phyloP scores from a whole-genome alignment of 345 rosid genomes.

The Citropsis articulata region DNA sequence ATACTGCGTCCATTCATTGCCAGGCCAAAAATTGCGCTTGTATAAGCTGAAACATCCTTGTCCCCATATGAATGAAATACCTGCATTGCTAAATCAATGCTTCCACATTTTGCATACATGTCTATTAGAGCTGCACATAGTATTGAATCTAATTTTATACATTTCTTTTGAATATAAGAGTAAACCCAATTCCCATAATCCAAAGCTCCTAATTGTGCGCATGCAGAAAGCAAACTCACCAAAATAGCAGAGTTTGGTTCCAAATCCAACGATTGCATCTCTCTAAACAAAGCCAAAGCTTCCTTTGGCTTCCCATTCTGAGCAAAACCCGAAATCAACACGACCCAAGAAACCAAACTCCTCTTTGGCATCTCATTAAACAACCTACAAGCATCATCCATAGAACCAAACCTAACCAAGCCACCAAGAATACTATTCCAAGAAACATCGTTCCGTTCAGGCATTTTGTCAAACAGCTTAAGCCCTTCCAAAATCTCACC shows the following conservation, averaged over 20 bases:
- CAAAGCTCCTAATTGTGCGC: constrained; percentile 33
- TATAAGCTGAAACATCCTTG: constrained; percentile 36
- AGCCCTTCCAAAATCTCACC: constrained; percentile 17
- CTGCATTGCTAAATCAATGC: constrained; percentile 19
- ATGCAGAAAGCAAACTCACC: constrained; percentile 30
- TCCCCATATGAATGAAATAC: constrained; percentile 21
- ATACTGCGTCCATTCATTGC: constrained; percentile 34
- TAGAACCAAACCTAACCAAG: constrained; percentile 14
- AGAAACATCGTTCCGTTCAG: constrained; percentile 14
- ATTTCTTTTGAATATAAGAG: constrained; percentile 29
- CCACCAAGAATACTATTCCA: constrained; percentile 16
- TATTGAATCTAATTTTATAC: constrained; percentile 16
- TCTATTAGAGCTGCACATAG: constrained; percentile 31
- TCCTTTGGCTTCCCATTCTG: constrained; percentile 22
- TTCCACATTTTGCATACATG: constrained; percentile 40
- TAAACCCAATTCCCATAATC: constrained; percentile 33
- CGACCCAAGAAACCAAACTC: constrained; percentile 31
- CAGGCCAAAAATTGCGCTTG: constrained; percentile 29
- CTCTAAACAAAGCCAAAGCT: constrained; percentile 34
- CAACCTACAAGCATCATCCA: constrained; percentile 16
- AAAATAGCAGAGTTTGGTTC: constrained; percentile 27
- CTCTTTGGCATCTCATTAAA: constrained; percentile 8
- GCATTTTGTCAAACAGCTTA: constrained; percentile 17
- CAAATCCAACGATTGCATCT: constrained; percentile 25
- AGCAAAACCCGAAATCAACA: constrained; percentile 29